These are phyloP conservation scores for Aspergillus nanangensis DNA, from an alignment of 495 filamentous ascomycete genomes.

Conservation along the genomic window DNA sequence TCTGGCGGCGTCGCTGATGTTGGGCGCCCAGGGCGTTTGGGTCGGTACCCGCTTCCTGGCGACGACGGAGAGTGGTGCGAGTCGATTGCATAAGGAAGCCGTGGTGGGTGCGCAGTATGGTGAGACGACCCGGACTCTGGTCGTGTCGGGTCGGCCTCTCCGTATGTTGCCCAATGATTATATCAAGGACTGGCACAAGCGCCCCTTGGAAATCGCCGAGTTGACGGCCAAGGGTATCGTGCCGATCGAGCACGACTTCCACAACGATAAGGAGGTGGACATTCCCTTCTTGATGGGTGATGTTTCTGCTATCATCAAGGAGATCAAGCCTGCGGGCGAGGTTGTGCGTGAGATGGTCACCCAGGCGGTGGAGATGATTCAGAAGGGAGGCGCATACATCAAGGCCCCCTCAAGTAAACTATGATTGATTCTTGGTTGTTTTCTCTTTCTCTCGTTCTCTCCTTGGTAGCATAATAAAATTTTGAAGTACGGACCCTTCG, in stretches of 20 bases:
- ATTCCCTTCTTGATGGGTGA: constrained; percentile 91
- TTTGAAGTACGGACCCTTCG: constrained; percentile 7
- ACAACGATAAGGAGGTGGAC: constrained; percentile 71
- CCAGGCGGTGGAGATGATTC: constrained; percentile 69
- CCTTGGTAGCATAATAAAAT: constrained; percentile 7
- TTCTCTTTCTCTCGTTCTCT: no score
- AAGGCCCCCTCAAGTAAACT: constrained; percentile 27
- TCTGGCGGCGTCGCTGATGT: constrained; percentile 66
- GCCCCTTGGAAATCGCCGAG: constrained; percentile 64
- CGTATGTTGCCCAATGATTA: constrained; percentile 79
- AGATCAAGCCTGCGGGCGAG: constrained; percentile 71
- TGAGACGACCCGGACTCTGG: constrained; percentile 73
- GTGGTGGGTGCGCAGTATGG: constrained; percentile 72
- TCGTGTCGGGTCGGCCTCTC: constrained; percentile 73
- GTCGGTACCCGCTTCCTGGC: constrained; percentile 86
- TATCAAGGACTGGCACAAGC: constrained; percentile 69
- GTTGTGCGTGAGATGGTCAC: constrained; percentile 87
- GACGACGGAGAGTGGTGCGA: constrained; percentile 68
- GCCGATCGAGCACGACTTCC: constrained; percentile 75
- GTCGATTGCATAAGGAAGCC: constrained; percentile 70
- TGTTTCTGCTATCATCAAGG: constrained; percentile 69
- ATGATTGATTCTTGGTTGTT: constrained; percentile 16
- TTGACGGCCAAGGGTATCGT: constrained; percentile 71
- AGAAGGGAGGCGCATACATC: constrained; percentile 34
- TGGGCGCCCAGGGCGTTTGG: constrained; percentile 74